These are phyloP conservation scores for Pythium aquatile DNA, from an alignment of 352 stramenopile species.

Conservation along the genomic window DNA sequence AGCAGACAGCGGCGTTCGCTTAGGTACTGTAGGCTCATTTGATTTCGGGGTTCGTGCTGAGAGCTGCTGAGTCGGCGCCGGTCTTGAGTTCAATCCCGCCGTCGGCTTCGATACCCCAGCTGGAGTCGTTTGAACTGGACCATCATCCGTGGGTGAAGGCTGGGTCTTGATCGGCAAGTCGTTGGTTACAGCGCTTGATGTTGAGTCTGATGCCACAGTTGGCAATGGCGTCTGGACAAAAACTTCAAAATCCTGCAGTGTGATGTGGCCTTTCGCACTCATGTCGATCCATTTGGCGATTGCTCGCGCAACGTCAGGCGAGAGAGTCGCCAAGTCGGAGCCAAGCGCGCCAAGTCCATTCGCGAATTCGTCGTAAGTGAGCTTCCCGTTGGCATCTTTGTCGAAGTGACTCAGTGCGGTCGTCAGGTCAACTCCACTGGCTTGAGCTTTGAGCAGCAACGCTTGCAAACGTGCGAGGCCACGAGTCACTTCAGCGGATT, in stretches of 20 bases:
- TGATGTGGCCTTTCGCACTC: conserved; percentile 28
- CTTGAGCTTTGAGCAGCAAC: conserved; percentile 44
- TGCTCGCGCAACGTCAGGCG: conserved; percentile 26
- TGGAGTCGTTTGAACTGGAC: neutral
- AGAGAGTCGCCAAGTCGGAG: conserved; percentile 36
- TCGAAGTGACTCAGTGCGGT: conserved; percentile 80
- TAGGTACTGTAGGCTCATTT: neutral
- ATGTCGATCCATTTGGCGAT: conserved; percentile 44
- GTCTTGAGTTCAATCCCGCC: neutral
- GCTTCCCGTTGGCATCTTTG: conserved; percentile 49
- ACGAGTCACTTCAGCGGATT: conserved; percentile 6
- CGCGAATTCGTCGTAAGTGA: conserved; percentile 61
- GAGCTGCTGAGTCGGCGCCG: neutral
- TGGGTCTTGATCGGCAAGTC: neutral
- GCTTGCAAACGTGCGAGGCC: conserved; percentile 44
- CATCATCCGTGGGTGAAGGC: neutral
- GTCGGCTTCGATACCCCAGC: neutral
- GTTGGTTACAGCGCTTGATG: neutral
- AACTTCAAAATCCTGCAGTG: conserved; percentile 38
- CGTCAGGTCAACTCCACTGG: conserved; percentile 46
- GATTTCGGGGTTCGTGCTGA: neutral
- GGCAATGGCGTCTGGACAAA: conserved; percentile 28
- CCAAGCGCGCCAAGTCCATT: conserved; percentile 41
- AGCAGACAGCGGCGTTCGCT: neutral
- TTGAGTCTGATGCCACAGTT: neutral